Percentiles rank a stretch among this genome's conserved stretches.
These are phyloP conservation scores for Pestalotiopsis sp. DNA, from an alignment of 2,329 filamentous ascomycete species.

Conservation along the genomic window DNA sequence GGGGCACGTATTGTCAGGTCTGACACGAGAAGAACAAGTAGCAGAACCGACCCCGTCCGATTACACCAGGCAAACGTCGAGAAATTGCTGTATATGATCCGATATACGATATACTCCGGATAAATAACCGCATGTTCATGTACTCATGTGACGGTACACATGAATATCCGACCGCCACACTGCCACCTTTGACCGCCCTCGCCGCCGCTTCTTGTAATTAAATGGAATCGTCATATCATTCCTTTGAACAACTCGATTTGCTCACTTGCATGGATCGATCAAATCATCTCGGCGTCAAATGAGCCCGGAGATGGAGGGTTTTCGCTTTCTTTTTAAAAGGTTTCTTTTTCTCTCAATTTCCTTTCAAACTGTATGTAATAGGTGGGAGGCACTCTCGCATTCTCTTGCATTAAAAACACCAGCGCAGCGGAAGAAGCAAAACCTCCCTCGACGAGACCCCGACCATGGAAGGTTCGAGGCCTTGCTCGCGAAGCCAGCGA, in stretches of 20 bases:
- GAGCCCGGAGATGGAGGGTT: background rate
- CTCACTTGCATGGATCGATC: background rate
- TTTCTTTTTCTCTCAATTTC: background rate
- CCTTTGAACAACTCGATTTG: background rate
- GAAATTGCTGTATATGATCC: background rate
- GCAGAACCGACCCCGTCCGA: too few relatives aligned
- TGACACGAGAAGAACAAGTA: too few relatives aligned
- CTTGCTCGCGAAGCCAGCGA: background rate
- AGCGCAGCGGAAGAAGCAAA: background rate
- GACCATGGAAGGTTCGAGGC: background rate
- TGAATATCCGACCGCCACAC: background rate
- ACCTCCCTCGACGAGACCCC: background rate
- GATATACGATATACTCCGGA: background rate
- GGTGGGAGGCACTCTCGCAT: background rate
- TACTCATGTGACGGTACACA: background rate
- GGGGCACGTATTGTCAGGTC: background rate
- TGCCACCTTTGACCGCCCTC: background rate
- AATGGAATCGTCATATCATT: background rate
- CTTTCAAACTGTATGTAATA: background rate
- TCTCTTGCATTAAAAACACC: background rate
- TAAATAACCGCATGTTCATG: background rate
- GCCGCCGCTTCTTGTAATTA: background rate
- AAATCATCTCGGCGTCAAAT: background rate
- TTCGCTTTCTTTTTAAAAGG: background rate
- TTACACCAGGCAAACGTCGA: background rate